phyloP scores from a whole-genome alignment of 1,284 basidiomycete species.

The Salmacisia buchloeana region DNA sequence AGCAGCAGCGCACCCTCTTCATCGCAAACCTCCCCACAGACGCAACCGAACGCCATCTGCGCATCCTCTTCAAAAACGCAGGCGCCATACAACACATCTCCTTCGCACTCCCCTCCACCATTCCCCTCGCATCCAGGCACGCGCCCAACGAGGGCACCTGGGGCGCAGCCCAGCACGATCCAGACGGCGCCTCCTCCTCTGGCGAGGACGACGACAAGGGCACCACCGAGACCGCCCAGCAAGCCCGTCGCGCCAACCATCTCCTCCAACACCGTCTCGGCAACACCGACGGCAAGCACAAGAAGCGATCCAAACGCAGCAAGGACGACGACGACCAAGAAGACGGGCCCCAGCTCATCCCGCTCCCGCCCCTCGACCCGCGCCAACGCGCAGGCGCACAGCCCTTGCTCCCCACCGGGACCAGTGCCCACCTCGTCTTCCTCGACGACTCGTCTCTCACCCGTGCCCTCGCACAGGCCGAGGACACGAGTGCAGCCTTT shows the following conservation, averaged over 20 bases:
- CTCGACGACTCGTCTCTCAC: constrained; percentile 28
- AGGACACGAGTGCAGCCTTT: background rate
- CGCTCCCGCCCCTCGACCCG: constrained; percentile 15
- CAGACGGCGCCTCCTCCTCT: background rate
- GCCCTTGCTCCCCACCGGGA: constrained; percentile 24
- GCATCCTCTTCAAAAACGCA: constrained; percentile 33
- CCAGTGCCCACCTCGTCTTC: constrained; percentile 41
- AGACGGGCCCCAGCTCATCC: background rate
- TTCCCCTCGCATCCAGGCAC: background rate
- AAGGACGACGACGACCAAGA: constrained; percentile 1
- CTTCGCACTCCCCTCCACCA: constrained; percentile 13
- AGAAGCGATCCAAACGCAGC: constrained; percentile 17
- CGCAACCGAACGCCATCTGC: constrained; percentile 30
- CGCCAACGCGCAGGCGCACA: constrained; percentile 8
- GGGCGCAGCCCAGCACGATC: background rate
- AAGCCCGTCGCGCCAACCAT: too few species aligned
- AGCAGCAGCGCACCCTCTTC: constrained; percentile 37
- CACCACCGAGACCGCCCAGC: too few species aligned
- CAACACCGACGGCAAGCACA: too few species aligned
- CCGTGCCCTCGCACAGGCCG: constrained; percentile 23
- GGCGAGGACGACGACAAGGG: background rate
- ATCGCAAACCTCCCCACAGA: constrained; percentile 43
- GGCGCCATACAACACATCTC: constrained; percentile 30
- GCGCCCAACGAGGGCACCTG: background rate
- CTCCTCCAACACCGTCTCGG: too few species aligned